Evolutionary conservation across 768 basidiomycete genomes (phyloP), one percentile per base, ranked within the genome.

Genomic region (Leccinum imitatum): DNA sequence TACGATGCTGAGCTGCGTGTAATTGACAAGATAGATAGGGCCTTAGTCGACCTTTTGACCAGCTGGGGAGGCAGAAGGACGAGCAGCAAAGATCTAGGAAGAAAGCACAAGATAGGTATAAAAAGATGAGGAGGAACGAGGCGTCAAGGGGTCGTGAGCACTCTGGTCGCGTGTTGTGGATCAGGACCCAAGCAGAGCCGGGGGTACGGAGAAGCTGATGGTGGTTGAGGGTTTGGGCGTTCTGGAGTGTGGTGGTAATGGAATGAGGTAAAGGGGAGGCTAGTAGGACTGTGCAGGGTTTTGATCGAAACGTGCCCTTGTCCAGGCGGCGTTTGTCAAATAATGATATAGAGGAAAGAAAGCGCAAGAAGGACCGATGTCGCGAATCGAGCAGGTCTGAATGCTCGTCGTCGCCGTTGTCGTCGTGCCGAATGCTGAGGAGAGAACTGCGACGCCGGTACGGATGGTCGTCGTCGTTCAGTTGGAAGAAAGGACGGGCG

Each of bases 251-350:
- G 67, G 70, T 67, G 62, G 71, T 66, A 71, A 72, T 74, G 81
- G 79, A 79, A 80, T 75, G 82, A 84, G 82, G 82, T 79, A 80
- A 77, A 80, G 79, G 82, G 78, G 69, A 83, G 84, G 84, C 81
- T 76, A 78, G 70, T 72, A 71, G 63, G 53, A 70, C 65, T 71
- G 75, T 70, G 67, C 80, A 81, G 82, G 77, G 76, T 85, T 87
- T 86, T 87, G 86, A 87, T 88, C 79, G 78, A 86, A 88, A 88
- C 87, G 87, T 90, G 87, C 83, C 86, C 82, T 77, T 77, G 75
- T 79, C 73, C 76, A 77, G 77, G 77, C 80, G 77, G 76, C 75
- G 78, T 78, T 78, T 80, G 76, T 75, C 76, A 78, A 70, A 78
- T 76, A 72, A 72, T 71, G 74, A 75, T 71, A 66, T 63, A 58